A percentile compares a stretch with the other conserved stretches of the same genome.
Conservation (phyloP, 345 rosid genomes). For the Sisymbrium altissimum region DNA sequence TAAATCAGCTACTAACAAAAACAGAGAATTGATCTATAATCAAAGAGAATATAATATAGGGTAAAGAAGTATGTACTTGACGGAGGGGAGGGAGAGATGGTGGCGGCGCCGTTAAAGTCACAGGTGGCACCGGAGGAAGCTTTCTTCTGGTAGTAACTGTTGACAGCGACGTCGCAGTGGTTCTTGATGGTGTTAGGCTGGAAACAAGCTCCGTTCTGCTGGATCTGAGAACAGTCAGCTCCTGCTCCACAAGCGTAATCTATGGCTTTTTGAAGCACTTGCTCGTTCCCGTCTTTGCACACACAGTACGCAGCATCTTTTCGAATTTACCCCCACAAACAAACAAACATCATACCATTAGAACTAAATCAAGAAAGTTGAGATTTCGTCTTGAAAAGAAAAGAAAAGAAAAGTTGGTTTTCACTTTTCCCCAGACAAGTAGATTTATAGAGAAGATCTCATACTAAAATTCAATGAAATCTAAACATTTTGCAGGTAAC, state of each 20-base stretch:
- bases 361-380: not conserved
- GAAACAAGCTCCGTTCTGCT: constrained; percentile 68
- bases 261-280: constrained; percentile 56
- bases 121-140: constrained; percentile 35
- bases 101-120: constrained; percentile 37
- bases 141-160: constrained; percentile 38
- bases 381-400: not conserved
- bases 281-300: constrained; percentile 74
- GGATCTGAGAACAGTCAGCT: constrained; percentile 59
- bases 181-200: constrained; percentile 67
- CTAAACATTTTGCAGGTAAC: not conserved
- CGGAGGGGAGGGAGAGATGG: not conserved
- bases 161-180: constrained; percentile 42
- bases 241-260: constrained; percentile 96
- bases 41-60: not conserved
- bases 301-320: constrained; percentile 72
- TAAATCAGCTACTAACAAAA: not conserved
- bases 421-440: not conserved
- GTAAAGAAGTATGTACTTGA: constrained; percentile 19
- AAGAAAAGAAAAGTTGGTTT: not conserved
- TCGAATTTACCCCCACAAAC: not conserved
- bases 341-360: not conserved
- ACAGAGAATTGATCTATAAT: not conserved
- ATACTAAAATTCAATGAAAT: not conserved
- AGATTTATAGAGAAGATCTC: constrained; percentile 1